These are phyloP conservation scores for Endoconidiophora laricicola DNA, from an alignment of 2,329 filamentous ascomycete species.

Conservation along the genomic window DNA sequence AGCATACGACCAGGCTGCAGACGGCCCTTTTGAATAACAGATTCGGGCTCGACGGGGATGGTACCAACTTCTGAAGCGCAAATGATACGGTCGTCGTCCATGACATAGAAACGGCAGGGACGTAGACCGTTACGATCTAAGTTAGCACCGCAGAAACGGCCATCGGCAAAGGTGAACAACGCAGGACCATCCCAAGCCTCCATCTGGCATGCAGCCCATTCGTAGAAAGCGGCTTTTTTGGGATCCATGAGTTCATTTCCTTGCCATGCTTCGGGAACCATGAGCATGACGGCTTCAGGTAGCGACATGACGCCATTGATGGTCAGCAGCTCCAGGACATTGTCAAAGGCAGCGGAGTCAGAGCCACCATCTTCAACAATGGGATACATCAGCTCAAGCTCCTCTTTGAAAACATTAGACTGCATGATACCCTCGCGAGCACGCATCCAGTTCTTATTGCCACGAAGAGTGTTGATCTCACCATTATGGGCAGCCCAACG, in stretches of 20 bases:
- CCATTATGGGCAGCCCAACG: constrained; percentile 97
- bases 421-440: constrained; percentile 89
- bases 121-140: constrained; percentile 88
- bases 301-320: constrained; percentile 93
- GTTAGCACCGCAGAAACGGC: constrained; percentile 91
- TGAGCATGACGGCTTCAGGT: constrained; percentile 93
- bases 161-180: constrained; percentile 92
- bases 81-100: constrained; percentile 91
- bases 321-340: constrained; percentile 80
- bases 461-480: constrained; percentile 93
- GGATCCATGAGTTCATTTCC: constrained; percentile 84
- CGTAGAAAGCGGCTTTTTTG: constrained; percentile 91
- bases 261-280: constrained; percentile 97
- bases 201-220: constrained; percentile 98
- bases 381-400: constrained; percentile 78
- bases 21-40: constrained; percentile 80
- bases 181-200: constrained; percentile 97
- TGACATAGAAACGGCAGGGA: constrained; percentile 92
- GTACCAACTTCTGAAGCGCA: constrained; percentile 94
- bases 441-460: constrained; percentile 99
- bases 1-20: constrained; percentile 92
- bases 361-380: constrained; percentile 94
- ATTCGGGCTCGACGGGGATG: constrained; percentile 78
- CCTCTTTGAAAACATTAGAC: constrained; percentile 81
- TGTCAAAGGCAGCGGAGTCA: constrained; percentile 93